phyloP scores from a whole-genome alignment of 1,284 basidiomycete species.

The Trametes hirsuta region DNA sequence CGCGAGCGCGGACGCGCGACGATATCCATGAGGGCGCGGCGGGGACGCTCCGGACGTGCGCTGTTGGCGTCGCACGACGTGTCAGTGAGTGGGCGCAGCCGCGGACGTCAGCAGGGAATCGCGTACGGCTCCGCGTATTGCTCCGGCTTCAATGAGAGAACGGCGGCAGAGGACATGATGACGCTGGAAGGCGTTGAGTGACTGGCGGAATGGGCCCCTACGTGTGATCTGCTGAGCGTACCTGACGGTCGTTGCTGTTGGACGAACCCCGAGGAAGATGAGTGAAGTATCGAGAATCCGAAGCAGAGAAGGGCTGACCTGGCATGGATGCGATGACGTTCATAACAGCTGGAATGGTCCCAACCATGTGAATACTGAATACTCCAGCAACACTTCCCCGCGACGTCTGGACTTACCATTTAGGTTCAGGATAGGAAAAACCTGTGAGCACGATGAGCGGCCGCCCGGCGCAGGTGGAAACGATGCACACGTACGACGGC shows the following conservation, averaged over 20 bases:
- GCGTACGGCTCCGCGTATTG: neutral
- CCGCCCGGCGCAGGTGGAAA: neutral
- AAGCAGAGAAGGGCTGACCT: neutral
- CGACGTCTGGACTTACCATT: conserved; percentile 8
- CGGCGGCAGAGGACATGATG: conserved; percentile 21
- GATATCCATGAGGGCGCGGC: neutral
- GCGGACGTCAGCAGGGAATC: neutral
- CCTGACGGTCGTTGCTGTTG: conserved; percentile 16
- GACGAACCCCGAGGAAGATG: neutral
- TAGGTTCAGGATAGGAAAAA: conserved; percentile 15
- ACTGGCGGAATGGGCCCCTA: neutral
- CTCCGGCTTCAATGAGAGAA: conserved; percentile 16
- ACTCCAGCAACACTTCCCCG: no score
- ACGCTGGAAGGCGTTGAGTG: conserved; percentile 2
- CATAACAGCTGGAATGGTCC: conserved; percentile 13
- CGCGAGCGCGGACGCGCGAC: conserved; percentile 4
- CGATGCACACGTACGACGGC: conserved; percentile 7
- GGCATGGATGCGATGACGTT: conserved; percentile 22
- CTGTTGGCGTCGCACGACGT: neutral
- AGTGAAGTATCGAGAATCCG: neutral
- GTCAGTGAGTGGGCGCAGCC: neutral
- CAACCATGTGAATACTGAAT: no score
- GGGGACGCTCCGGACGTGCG: neutral
- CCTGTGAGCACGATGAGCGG: neutral
- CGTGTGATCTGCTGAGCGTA: neutral